phyloP scores from a whole-genome alignment of 2,329 filamentous ascomycete genomes.

The Acrocalymma vagum region DNA sequence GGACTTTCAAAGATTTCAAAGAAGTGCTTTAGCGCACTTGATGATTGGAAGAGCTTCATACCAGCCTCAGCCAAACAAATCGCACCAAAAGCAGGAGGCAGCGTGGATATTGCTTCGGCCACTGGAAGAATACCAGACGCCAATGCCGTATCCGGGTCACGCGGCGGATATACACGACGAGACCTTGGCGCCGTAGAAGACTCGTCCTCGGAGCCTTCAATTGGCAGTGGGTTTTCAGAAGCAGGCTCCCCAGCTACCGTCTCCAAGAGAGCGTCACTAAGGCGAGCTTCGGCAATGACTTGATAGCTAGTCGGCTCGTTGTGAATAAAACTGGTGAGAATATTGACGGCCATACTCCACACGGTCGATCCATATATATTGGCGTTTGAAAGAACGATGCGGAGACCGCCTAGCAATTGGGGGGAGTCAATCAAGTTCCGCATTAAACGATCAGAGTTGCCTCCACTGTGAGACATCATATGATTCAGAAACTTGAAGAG shows the following conservation, averaged over 20 bases:
- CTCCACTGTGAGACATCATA: conserved; percentile 83
- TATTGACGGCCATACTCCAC: conserved; percentile 93
- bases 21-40: conserved; percentile 82
- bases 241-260: conserved; percentile 68
- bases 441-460: conserved; percentile 87
- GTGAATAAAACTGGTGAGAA: conserved; percentile 95
- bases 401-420: conserved; percentile 79
- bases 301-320: conserved; percentile 98
- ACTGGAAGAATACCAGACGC: conserved; percentile 85
- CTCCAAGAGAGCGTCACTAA: conserved; percentile 86
- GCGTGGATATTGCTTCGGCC: conserved; percentile 83
- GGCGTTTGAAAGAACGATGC: conserved; percentile 82
- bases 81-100: conserved; percentile 89
- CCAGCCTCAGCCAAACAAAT: conserved; percentile 91
- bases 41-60: conserved; percentile 85
- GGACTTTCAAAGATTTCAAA: conserved; percentile 97
- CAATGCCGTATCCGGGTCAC: conserved; percentile 40
- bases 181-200: conserved; percentile 14
- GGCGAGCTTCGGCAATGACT: conserved; percentile 90
- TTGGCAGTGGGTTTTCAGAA: conserved; percentile 23
- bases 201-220: too few relatives aligned
- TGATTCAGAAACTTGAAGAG: conserved; percentile 96
- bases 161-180: conserved; percentile 30
- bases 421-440: conserved; percentile 95
- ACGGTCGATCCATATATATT: conserved; percentile 87